Evolutionary conservation across 177 flowering plant species (phyloP), one percentile per base, ranked within the genome.

Genomic region (Vitis hybrid): DNA sequence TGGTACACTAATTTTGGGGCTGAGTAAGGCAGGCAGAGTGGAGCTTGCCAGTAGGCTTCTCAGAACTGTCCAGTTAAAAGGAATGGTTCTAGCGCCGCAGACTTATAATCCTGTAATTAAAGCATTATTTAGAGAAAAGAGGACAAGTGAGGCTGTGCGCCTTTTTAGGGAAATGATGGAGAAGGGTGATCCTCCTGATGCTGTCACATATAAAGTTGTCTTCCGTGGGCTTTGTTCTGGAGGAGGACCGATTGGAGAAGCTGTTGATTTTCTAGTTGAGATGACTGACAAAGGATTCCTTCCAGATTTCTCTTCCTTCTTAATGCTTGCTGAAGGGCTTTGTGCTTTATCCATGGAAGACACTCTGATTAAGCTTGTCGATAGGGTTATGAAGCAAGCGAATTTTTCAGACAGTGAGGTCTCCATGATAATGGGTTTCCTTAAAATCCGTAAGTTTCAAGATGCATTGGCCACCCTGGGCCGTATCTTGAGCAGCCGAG

Each of bases 191-290:
- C 84, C 91, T 77, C 97, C 98, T 9, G 95, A 91, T 87, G 86
- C 88, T 23, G 26, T 88, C 40, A 76, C 97, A 2, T 87, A 90
- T 66, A 90, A 82, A 80, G 84, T 87, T 72, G 93, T 91, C n/a
- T 91, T 90, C 52, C 89, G 91, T 30, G 99, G 99, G 32, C 94
- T 94, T 8, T 91, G 95, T 70, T 77, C 81, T 10, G 86, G 95
- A 13, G 98, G 98, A 60, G 97, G 95, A 23, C 92, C 97, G 8
- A 89, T 94, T 56, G 83, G 79, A 65, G 95, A 94, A 77, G 97
- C 98, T 32, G 88, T 91, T 59, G 91, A 92, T 75, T 91, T 94
- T 71, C 15, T 81, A 49, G 69, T 80, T 55, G 99, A 94, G 79
- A 88, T 91, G 97, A 72, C 77, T 1, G 91, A 87, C 69, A 88